Conservation (phyloP, 148 eudicot species). For the Spergularia bocconei region DNA sequence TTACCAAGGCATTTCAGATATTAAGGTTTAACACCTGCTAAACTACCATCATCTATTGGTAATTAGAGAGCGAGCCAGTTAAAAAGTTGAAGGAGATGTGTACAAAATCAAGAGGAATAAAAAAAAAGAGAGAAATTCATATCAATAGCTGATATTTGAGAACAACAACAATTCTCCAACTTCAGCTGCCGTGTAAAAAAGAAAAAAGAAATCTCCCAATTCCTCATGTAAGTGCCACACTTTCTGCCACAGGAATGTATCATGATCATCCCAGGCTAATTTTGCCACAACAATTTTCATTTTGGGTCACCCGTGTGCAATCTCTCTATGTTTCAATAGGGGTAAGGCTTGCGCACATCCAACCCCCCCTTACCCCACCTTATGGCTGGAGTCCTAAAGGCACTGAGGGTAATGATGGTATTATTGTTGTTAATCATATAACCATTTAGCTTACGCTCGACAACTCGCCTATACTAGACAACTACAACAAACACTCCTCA, state of each 20-base stretch:
- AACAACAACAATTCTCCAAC: not conserved
- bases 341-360: too few relatives aligned
- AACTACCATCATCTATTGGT: not conserved
- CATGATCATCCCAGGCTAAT: not conserved
- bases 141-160: not conserved
- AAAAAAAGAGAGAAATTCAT: not conserved
- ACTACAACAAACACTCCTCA: not conserved
- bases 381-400: too few relatives aligned
- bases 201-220: not conserved
- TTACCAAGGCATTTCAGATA: constrained; percentile 14
- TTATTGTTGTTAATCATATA: too few relatives aligned
- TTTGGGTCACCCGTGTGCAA: too few relatives aligned
- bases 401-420: too few relatives aligned
- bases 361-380: too few relatives aligned
- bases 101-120: not conserved
- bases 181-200: not conserved
- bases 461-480: not conserved
- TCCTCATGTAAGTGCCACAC: not conserved
- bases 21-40: not conserved
- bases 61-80: not conserved
- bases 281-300: too few relatives aligned
- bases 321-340: too few relatives aligned
- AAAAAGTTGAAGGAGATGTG: not conserved
- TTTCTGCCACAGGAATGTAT: not conserved
- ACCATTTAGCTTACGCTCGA: too few relatives aligned